Evolutionary conservation across 2,329 filamentous ascomycete species (phyloP).

Genomic region (Monosporascus sp.): DNA sequence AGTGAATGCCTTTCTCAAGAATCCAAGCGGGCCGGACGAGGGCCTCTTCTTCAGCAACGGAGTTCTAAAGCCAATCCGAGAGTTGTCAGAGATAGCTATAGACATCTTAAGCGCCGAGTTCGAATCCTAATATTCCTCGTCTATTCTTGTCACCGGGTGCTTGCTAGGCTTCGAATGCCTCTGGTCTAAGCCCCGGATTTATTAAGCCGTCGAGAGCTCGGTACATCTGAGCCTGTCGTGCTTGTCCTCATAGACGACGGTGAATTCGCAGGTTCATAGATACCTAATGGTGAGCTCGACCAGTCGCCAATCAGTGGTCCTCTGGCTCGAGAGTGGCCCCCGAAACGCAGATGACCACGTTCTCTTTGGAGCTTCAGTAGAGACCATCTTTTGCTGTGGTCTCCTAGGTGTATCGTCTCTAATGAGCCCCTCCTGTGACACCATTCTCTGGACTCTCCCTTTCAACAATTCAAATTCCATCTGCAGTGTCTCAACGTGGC

Average conservation of each 20-base stretch:
- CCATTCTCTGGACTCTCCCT: slow-evolving; percentile 30
- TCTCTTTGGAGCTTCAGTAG: neutral
- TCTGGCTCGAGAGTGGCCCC: neutral
- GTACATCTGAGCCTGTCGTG: neutral
- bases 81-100: slow-evolving; percentile 42
- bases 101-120: slow-evolving; percentile 40
- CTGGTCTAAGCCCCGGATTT: slow-evolving; percentile 11
- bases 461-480: slow-evolving; percentile 39
- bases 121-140: slow-evolving; percentile 9
- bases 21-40: slow-evolving; percentile 35
- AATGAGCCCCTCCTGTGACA: slow-evolving; percentile 13
- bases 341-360: slow-evolving; percentile 3
- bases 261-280: neutral
- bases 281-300: slow-evolving; percentile 1
- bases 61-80: slow-evolving; percentile 43
- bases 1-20: slow-evolving; percentile 38
- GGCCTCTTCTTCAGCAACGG: slow-evolving; percentile 44
- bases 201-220: slow-evolving; percentile 4
- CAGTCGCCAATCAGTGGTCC: neutral
- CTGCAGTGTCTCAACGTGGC: slow-evolving; percentile 34
- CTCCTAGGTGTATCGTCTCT: slow-evolving; percentile 2
- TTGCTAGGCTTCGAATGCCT: slow-evolving; percentile 1
- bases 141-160: neutral
- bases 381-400: neutral
- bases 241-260: neutral